Base-by-base conservation (phyloP, 1,139 yeast species). In the Hansenula lynferdii region DNA sequence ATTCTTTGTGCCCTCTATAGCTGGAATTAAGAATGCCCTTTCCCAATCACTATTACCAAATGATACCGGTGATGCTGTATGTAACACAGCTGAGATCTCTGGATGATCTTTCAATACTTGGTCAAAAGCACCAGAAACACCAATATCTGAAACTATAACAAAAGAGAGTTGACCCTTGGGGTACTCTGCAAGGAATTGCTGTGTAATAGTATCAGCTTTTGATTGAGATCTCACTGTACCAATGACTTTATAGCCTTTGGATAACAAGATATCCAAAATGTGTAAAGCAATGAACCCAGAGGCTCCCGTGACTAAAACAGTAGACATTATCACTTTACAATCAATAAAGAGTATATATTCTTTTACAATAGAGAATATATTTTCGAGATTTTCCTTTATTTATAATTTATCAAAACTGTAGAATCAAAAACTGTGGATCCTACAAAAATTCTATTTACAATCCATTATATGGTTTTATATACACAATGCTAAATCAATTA, bases 191-290 rank as follows among this genome's bases (percentile, higher is more conserved):
- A 7, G 45, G 51, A 70, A 63, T 38, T 59, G 62, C 6, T 47
- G 31, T 20, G 46, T 40, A 33, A 72, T 49, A 5, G 56, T 49
- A 30, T 70, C 72, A 12, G 77, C 82, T 54, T 75, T 74, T 2
- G 54, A 62, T 32, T 63, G 63, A 2, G 76, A 62, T 53, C 86
- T 66, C 3, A 75, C 85, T 1, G 82, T 69, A 8, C 84, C 85
- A 19, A 79, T 63, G 7, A 81, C 85, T 2, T 57, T 55, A 54
- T 72, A 75, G 14, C 70, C 74, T 36, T 58, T 58, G 16, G 48
- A 43, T 28, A 61, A 40, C 24, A 69, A 51, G 23, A 48, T 58
- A 23, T 54, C 51, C 16, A 65, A 56, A 29, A 71, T 58, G 46
- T 74, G 75, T 39, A 66, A 67, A 26, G 77, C 75, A 46, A 75